A percentile compares a stretch with the other conserved stretches of the same genome.
These are phyloP conservation scores for Angomonas desouzai DNA, from an alignment of 208 protist species.

Conservation along the genomic window DNA sequence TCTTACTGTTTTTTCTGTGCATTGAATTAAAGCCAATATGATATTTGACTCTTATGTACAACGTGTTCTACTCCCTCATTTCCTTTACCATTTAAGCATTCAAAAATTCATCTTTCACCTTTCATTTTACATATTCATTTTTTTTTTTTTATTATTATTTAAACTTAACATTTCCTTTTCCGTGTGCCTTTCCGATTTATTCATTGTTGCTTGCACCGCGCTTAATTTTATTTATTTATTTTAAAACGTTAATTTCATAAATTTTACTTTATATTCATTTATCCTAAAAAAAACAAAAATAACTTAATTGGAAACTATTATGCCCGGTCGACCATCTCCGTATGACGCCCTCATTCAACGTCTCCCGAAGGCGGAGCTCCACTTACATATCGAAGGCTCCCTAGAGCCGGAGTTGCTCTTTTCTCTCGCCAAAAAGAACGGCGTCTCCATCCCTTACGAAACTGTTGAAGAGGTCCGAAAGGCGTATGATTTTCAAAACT, in stretches of 20 bases:
- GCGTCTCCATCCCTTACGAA: conserved; percentile 26
- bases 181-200: too few species aligned
- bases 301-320: too few species aligned
- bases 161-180: too few species aligned
- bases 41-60: neutral
- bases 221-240: too few species aligned
- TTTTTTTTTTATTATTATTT: conserved; percentile 4
- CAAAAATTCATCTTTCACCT: too few species aligned
- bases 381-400: conserved; percentile 58
- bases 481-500: conserved; percentile 48
- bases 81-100: too few species aligned
- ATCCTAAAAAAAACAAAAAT: too few species aligned
- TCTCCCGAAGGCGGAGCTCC: conserved; percentile 58
- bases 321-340: conserved; percentile 12
- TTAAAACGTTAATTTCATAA: too few species aligned
- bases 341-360: conserved; percentile 23
- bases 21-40: conserved; percentile 10
- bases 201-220: too few species aligned
- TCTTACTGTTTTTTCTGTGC: conserved; percentile 9
- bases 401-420: conserved; percentile 57
- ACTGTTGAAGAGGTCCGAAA: conserved; percentile 33
- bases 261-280: neutral
- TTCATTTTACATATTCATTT: too few species aligned
- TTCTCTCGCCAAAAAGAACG: conserved; percentile 32
- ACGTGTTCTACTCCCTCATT: too few species aligned